phyloP scores from a whole-genome alignment of 1,284 basidiomycete genomes.

The Pholiota adiposa region DNA sequence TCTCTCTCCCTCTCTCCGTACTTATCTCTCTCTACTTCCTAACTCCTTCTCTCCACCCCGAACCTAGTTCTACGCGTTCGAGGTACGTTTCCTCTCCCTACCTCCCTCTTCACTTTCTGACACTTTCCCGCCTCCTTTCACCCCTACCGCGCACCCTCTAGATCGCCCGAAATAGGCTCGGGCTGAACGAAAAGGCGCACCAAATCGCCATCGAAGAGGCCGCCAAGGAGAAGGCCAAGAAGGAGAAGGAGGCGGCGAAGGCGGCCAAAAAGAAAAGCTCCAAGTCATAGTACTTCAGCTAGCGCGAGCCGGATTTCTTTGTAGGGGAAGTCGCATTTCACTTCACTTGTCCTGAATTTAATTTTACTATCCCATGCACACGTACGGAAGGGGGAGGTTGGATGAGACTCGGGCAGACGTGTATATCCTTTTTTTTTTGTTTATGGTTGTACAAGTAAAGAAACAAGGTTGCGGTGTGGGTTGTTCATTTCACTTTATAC shows the following conservation, averaged over 20 bases:
- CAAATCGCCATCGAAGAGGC: conserved; percentile 77
- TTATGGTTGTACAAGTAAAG: too few species aligned
- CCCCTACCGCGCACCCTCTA: neutral
- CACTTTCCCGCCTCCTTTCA: neutral
- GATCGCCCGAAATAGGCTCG: conserved; percentile 92
- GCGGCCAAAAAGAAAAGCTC: conserved; percentile 30
- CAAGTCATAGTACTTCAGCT: conserved; percentile 30
- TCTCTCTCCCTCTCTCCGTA: neutral
- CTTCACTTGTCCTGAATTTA: too few species aligned
- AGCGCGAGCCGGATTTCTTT: too few species aligned
- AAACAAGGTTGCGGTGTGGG: too few species aligned
- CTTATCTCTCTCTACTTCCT: neutral
- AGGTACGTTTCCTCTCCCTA: conserved; percentile 50
- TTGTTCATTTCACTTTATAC: too few species aligned
- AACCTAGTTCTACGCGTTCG: conserved; percentile 84
- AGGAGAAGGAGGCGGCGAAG: conserved; percentile 29
- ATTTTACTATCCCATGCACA: too few species aligned
- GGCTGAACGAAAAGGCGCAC: conserved; percentile 91
- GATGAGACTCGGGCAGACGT: too few species aligned
- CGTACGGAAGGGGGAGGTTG: too few species aligned
- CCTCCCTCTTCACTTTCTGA: neutral
- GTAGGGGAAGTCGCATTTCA: too few species aligned
- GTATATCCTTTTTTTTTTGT: too few species aligned
- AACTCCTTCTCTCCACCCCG: neutral
- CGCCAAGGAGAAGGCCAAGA: conserved; percentile 60